phyloP scores from a whole-genome alignment of 441 rosid genomes.

The Pelargonium citronellum region DNA sequence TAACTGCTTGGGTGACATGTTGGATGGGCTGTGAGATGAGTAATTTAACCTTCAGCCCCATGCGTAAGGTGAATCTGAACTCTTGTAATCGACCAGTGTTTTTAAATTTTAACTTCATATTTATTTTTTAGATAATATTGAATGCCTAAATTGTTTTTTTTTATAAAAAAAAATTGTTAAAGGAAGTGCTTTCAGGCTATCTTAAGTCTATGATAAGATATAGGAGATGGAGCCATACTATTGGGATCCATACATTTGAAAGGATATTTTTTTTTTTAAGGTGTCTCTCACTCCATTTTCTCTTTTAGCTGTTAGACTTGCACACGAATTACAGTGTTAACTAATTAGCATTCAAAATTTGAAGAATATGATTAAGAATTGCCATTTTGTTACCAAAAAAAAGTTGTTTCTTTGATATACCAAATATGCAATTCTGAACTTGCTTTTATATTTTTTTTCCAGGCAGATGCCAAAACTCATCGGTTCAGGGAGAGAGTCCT shows the following conservation, averaged over 20 bases:
- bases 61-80: neutral
- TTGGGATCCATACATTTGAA: too few relatives aligned
- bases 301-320: neutral
- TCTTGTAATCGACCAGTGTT: neutral
- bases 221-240: neutral
- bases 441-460: constrained; percentile 26
- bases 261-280: too few relatives aligned
- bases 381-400: neutral
- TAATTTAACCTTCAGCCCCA: too few relatives aligned
- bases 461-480: constrained; percentile 97
- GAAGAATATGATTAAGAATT: neutral
- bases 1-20: neutral
- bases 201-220: neutral
- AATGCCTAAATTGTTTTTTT: too few relatives aligned
- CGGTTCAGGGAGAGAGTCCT: constrained; percentile 83
- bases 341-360: constrained; percentile 3
- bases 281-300: neutral
- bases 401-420: neutral
- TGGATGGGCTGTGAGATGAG: neutral
- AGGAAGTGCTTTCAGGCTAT: neutral
- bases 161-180: neutral
- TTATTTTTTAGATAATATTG: neutral
- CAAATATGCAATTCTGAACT: constrained; percentile 1
- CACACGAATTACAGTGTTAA: neutral
- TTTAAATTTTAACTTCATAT: neutral